A percentile compares a stretch with the other conserved stretches of the same genome.
Conservation (phyloP, 1,284 basidiomycete genomes). For the Lignosus rhinocerotis region DNA sequence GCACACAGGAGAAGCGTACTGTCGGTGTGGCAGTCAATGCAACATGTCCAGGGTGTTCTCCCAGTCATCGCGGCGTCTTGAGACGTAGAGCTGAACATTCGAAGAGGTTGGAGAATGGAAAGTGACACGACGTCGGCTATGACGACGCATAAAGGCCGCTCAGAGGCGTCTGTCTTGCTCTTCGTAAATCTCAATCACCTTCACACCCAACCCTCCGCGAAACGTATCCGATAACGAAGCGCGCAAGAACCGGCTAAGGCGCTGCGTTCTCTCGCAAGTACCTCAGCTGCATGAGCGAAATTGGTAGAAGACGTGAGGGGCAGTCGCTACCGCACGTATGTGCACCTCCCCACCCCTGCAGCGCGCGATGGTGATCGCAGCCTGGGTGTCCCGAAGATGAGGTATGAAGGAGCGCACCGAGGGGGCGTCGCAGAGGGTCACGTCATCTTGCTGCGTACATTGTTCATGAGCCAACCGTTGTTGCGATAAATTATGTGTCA, state of each 20-base stretch:
- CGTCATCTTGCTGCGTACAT: slow-evolving; percentile 10
- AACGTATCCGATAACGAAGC: slow-evolving; percentile 14
- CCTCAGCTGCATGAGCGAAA: slow-evolving; percentile 7
- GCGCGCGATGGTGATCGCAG: slow-evolving; percentile 17
- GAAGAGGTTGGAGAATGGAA: background rate
- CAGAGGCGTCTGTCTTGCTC: background rate
- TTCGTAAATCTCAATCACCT: background rate
- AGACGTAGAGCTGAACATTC: background rate
- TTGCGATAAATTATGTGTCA: slow-evolving; percentile 19
- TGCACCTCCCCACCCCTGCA: background rate
- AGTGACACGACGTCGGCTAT: background rate
- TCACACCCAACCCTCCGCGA: background rate
- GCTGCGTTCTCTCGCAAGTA: slow-evolving; percentile 1
- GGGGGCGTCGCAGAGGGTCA: background rate
- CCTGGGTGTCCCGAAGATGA: background rate
- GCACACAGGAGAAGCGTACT: no score
- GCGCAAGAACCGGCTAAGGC: slow-evolving; percentile 8
- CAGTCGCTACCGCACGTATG: background rate
- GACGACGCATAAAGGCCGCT: background rate
- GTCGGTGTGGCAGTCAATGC: no score
- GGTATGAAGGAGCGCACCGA: slow-evolving; percentile 1
- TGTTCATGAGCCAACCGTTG: background rate
- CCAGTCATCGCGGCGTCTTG: no score
- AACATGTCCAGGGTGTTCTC: no score
- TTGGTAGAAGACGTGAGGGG: slow-evolving; percentile 8